These are phyloP conservation scores for Purshia tridentata DNA, from an alignment of 306 rosid species.

Conservation along the genomic window DNA sequence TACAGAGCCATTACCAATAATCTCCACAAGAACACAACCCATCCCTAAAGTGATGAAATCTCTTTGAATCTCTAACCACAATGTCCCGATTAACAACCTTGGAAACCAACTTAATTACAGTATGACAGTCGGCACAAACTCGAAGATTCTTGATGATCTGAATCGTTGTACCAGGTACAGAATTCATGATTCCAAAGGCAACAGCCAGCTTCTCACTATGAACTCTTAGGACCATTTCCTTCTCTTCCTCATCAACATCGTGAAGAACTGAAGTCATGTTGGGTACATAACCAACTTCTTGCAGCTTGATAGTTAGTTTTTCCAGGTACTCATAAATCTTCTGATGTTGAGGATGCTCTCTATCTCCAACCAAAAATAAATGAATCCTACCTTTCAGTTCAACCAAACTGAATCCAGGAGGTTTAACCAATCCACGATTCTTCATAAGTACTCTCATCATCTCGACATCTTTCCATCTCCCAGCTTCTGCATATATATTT, in stretches of 20 bases:
- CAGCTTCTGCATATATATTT: conserved; percentile 75
- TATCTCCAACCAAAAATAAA: conserved; percentile 71
- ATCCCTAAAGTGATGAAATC: conserved; percentile 74
- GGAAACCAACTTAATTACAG: conserved; percentile 61
- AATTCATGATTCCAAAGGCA: conserved; percentile 67
- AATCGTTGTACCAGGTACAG: conserved; percentile 57
- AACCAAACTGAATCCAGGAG: conserved; percentile 75
- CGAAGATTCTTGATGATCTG: conserved; percentile 71
- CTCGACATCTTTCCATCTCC: conserved; percentile 74
- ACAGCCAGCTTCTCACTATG: conserved; percentile 87
- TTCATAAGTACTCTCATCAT: conserved; percentile 65
- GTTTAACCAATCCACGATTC: conserved; percentile 57
- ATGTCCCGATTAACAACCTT: conserved; percentile 50
- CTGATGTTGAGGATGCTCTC: conserved; percentile 68
- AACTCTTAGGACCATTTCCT: conserved; percentile 65
- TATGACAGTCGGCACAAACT: conserved; percentile 72
- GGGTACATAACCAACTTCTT: conserved; percentile 59
- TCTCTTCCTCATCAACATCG: conserved; percentile 79
- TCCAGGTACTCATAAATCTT: conserved; percentile 60
- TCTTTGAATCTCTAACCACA: conserved; percentile 71
- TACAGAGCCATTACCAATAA: conserved; percentile 48
- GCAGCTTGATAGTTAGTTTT: conserved; percentile 53
- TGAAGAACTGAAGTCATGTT: conserved; percentile 63
- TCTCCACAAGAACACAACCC: conserved; percentile 73
- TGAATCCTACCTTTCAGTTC: conserved; percentile 73